Conservation (phyloP, 345 rosid genomes). For the Moricandia moricandioides region DNA sequence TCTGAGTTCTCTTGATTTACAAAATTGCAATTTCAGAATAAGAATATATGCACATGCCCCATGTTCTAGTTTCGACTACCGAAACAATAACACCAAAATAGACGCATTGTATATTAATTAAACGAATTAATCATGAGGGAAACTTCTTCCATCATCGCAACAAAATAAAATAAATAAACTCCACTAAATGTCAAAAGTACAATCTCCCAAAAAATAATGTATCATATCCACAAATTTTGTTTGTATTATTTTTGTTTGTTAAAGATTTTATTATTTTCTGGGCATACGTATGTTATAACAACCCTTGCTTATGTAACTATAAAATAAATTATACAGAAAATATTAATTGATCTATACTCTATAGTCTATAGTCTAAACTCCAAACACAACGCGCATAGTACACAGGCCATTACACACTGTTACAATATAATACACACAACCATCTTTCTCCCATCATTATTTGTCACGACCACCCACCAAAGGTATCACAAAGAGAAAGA, state of each 20-base stretch:
- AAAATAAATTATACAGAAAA: background rate
- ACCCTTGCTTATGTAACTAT: background rate
- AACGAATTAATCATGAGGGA: conserved; percentile 35
- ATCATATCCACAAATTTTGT: background rate
- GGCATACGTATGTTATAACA: background rate
- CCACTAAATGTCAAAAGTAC: conserved; percentile 11
- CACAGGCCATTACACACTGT: background rate
- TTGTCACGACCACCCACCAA: conserved; percentile 17
- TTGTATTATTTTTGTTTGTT: background rate
- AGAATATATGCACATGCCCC: conserved; percentile 31
- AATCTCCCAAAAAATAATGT: conserved; percentile 7
- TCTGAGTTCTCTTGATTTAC: background rate
- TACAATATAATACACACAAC: conserved; percentile 19
- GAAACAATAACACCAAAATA: conserved; percentile 10
- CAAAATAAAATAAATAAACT: background rate
- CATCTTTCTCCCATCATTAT: conserved; percentile 25
- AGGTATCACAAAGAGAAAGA: conserved; percentile 1
- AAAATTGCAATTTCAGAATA: background rate
- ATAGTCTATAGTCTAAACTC: background rate
- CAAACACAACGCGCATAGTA: conserved; percentile 21
- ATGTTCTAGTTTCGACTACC: conserved; percentile 27
- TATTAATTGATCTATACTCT: background rate
- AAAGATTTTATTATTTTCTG: background rate
- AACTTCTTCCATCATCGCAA: conserved; percentile 35
- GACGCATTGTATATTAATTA: conserved; percentile 11